phyloP scores from a whole-genome alignment of 2,329 filamentous ascomycete genomes.

The Alternaria rosae region DNA sequence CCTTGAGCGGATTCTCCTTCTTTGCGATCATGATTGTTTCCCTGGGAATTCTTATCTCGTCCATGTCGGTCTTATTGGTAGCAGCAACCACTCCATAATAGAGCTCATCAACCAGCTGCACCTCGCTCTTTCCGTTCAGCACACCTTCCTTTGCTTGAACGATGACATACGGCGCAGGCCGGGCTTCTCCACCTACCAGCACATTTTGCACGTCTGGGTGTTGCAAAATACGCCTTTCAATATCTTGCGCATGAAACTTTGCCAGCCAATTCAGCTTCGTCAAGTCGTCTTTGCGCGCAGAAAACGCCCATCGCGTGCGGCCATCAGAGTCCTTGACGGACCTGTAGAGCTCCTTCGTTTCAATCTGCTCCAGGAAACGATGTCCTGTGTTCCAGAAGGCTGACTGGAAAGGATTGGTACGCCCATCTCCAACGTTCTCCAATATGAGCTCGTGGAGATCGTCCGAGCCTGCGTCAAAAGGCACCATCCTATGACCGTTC shows the following conservation, averaged over 20 bases:
- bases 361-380: constrained; percentile 39
- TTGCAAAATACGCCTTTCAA: constrained; percentile 20
- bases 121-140: constrained; percentile 12
- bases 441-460: constrained; percentile 39
- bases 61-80: neutral
- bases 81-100: constrained; percentile 10
- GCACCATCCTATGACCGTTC: constrained; percentile 20
- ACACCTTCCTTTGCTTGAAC: constrained; percentile 21
- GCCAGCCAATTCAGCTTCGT: constrained; percentile 29
- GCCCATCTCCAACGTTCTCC: neutral
- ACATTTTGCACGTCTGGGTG: constrained; percentile 16
- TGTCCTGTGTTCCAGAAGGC: constrained; percentile 35
- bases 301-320: constrained; percentile 24
- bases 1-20: constrained; percentile 21
- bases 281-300: constrained; percentile 29
- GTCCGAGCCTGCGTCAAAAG: constrained; percentile 21
- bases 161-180: constrained; percentile 25
- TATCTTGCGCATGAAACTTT: constrained; percentile 27
- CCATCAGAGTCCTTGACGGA: constrained; percentile 33
- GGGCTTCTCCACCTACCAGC: constrained; percentile 26
- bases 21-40: constrained; percentile 22
- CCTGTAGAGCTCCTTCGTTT: constrained; percentile 48
- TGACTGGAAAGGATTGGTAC: neutral
- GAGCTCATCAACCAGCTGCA: constrained; percentile 15
- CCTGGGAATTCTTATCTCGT: constrained; percentile 20